Percentiles rank a stretch among this genome's conserved stretches.
Conservation (phyloP, 2,329 filamentous ascomycete genomes). For the Penicillium griseofulvum region DNA sequence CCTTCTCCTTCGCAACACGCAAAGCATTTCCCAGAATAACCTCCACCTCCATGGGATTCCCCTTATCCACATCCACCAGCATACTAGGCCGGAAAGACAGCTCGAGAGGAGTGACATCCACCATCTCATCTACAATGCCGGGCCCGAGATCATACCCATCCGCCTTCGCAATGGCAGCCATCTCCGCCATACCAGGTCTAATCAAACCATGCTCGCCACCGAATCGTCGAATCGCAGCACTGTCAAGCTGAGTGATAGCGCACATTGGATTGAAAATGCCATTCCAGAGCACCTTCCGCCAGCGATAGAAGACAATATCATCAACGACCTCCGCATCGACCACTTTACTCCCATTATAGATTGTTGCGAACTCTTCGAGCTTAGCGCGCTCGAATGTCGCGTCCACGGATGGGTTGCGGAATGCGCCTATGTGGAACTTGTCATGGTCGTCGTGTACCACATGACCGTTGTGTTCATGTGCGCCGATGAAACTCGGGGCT, state of each 20-base stretch:
- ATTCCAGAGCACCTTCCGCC: slow-evolving; percentile 49
- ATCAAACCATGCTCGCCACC: slow-evolving; percentile 42
- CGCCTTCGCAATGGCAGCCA: slow-evolving; percentile 17
- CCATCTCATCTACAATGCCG: slow-evolving; percentile 10
- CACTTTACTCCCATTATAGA: slow-evolving; percentile 52
- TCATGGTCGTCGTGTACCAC: slow-evolving; percentile 57
- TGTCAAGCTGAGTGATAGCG: slow-evolving; percentile 53
- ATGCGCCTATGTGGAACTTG: slow-evolving; percentile 51
- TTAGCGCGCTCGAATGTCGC: not conserved
- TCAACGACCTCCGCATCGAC: slow-evolving; percentile 39
- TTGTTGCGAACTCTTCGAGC: slow-evolving; percentile 43
- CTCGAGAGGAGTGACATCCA: slow-evolving; percentile 9
- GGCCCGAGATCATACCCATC: slow-evolving; percentile 14
- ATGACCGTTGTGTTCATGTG: slow-evolving; percentile 50
- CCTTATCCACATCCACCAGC: slow-evolving; percentile 16
- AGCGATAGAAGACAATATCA: slow-evolving; percentile 29
- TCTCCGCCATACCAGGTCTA: slow-evolving; percentile 51
- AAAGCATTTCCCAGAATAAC: slow-evolving; percentile 16
- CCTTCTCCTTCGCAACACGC: slow-evolving; percentile 9
- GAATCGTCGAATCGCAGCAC: slow-evolving; percentile 48
- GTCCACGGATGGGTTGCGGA: slow-evolving; percentile 33
- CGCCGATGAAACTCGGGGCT: slow-evolving; percentile 54
- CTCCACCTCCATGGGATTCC: slow-evolving; percentile 14
- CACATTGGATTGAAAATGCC: slow-evolving; percentile 55
- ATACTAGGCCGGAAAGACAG: slow-evolving; percentile 14